These are phyloP conservation scores for Gaillardinia entomophila DNA, from an alignment of 805 yeast species.

Conservation along the genomic window DNA sequence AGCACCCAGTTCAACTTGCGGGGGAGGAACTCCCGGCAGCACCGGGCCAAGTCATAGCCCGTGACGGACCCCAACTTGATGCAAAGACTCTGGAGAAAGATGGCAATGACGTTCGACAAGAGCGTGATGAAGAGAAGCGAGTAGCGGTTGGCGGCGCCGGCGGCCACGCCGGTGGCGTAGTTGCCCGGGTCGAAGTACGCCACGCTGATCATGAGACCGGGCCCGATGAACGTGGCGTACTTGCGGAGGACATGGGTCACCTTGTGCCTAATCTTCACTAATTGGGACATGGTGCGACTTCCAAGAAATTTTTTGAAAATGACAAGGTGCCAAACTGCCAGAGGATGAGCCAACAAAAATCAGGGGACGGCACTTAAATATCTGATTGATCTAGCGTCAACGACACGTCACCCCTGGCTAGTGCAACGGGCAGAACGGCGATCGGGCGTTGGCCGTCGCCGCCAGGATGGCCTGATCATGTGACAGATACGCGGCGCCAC, in stretches of 20 bases:
- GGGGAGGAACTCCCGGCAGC: slow-evolving; percentile 38
- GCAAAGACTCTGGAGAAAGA: slow-evolving; percentile 40
- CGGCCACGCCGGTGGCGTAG: slow-evolving; percentile 43
- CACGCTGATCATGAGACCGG: slow-evolving; percentile 43
- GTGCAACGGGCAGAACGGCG: no score
- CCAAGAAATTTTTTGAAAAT: no score
- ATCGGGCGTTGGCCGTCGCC: no score
- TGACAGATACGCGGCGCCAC: no score
- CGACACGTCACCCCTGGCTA: no score
- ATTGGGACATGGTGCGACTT: no score
- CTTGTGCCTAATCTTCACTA: neutral
- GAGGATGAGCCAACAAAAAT: no score
- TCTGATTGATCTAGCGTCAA: no score
- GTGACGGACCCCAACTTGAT: slow-evolving; percentile 45
- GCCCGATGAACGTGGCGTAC: slow-evolving; percentile 40
- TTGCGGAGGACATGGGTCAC: slow-evolving; percentile 12
- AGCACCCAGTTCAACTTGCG: slow-evolving; percentile 28
- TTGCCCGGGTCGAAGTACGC: slow-evolving; percentile 53
- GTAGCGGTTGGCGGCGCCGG: slow-evolving; percentile 41
- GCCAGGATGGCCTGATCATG: no score
- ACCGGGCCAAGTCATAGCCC: slow-evolving; percentile 42
- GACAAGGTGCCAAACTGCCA: no score
- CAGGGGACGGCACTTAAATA: no score
- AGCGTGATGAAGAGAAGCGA: slow-evolving; percentile 39
- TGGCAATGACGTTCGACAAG: slow-evolving; percentile 40